Evolutionary conservation across 2,329 filamentous ascomycete species (phyloP).

Genomic region (Penicillium sp.): DNA sequence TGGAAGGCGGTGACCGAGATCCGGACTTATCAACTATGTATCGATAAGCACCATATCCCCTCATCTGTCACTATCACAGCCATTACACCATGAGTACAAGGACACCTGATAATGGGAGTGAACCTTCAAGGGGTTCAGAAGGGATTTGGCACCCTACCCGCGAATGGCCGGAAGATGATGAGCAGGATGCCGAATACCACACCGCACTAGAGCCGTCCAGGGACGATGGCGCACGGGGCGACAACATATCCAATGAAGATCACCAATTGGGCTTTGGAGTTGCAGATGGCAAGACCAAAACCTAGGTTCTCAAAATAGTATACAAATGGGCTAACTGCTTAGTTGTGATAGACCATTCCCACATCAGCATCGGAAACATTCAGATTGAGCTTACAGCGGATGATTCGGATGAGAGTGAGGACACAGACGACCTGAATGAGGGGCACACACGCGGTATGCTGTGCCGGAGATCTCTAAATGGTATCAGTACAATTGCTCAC

Average conservation of each 20-base stretch:
- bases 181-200: conserved; percentile 20
- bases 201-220: conserved; percentile 10
- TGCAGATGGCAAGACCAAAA: conserved; percentile 6
- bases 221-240: conserved; percentile 13
- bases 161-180: conserved; percentile 42
- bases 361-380: conserved; percentile 36
- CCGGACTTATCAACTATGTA: conserved; percentile 5
- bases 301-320: background rate
- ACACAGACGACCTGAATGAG: conserved; percentile 33
- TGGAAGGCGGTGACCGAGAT: background rate
- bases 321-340: background rate
- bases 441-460: conserved; percentile 26
- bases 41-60: conserved; percentile 8
- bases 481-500: conserved; percentile 3
- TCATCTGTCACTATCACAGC: background rate
- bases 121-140: conserved; percentile 24
- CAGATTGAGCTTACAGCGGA: conserved; percentile 36
- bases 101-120: conserved; percentile 11
- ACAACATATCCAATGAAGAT: conserved; percentile 29
- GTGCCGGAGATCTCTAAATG: no score
- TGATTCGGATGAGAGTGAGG: conserved; percentile 38
- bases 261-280: conserved; percentile 52
- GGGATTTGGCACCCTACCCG: conserved; percentile 37
- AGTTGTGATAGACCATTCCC: conserved; percentile 32
- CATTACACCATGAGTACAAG: conserved; percentile 30